These are phyloP conservation scores for Astrephomene gubernaculifera DNA, from an alignment of 139 green algal genomes.

Conservation along the genomic window DNA sequence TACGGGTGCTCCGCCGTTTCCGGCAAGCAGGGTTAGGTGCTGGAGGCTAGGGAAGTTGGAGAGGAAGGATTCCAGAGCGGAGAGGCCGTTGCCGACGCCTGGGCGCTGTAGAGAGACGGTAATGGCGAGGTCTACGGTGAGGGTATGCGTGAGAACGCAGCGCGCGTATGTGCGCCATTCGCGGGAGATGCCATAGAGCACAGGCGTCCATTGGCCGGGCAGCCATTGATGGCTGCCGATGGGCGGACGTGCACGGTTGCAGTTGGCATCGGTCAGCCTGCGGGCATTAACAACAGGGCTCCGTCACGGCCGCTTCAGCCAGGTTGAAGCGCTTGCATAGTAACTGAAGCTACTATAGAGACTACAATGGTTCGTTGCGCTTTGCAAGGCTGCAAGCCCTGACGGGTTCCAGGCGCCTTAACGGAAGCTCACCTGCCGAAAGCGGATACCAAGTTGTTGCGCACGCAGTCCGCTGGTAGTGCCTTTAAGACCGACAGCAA, in stretches of 20 bases:
- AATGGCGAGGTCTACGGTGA: slow-evolving; percentile 36
- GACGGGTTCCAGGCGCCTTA: too few relatives aligned
- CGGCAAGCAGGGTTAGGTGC: slow-evolving; percentile 26
- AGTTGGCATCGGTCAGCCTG: slow-evolving; percentile 3
- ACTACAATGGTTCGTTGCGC: too few relatives aligned
- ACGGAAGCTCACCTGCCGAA: slow-evolving; percentile 17
- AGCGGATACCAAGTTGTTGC: slow-evolving; percentile 7
- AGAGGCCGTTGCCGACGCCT: neutral
- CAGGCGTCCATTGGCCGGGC: slow-evolving; percentile 29
- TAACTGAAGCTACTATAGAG: too few relatives aligned
- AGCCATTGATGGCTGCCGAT: slow-evolving; percentile 26
- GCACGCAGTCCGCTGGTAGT: slow-evolving; percentile 6
- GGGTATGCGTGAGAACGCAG: neutral
- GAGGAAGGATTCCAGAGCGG: slow-evolving; percentile 15
- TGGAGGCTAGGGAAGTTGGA: slow-evolving; percentile 23
- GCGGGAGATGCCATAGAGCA: slow-evolving; percentile 9
- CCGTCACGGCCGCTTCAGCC: too few relatives aligned
- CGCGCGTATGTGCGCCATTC: slow-evolving; percentile 6
- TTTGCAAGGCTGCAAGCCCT: too few relatives aligned
- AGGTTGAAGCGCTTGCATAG: too few relatives aligned
- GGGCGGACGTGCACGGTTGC: neutral
- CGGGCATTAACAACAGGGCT: too few relatives aligned
- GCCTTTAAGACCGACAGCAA: slow-evolving; percentile 12
- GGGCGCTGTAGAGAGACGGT: slow-evolving; percentile 23
- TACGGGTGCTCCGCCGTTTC: slow-evolving; percentile 36